Evolutionary conservation across 495 filamentous ascomycete genomes (phyloP).

Genomic region (Penicillium macrosclerotiorum): DNA sequence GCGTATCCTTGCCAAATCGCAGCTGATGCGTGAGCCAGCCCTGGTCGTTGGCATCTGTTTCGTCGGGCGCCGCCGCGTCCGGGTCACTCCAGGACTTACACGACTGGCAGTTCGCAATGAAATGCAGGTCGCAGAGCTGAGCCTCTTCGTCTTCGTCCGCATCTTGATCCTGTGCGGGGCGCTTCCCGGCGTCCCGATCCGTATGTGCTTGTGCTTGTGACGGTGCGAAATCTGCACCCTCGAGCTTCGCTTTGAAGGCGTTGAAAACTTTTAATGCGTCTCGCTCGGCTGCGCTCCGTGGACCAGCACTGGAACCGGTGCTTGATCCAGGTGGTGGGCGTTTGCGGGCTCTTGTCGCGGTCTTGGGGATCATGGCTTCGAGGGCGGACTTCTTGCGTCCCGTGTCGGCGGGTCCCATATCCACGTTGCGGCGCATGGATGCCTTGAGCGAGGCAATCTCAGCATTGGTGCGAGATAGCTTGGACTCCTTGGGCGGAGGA

Average conservation of each 20-base stretch:
- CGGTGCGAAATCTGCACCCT: slow-evolving; percentile 47
- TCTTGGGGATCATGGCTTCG: slow-evolving; percentile 82
- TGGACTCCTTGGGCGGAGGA: slow-evolving; percentile 52
- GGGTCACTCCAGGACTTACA: slow-evolving; percentile 69
- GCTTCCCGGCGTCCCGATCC: neutral
- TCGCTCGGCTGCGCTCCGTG: slow-evolving; percentile 52
- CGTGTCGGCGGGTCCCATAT: slow-evolving; percentile 53
- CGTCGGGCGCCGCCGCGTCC: slow-evolving; percentile 21
- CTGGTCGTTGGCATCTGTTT: slow-evolving; percentile 60
- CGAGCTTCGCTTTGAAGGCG: slow-evolving; percentile 76
- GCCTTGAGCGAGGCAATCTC: slow-evolving; percentile 89
- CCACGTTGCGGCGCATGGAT: slow-evolving; percentile 80
- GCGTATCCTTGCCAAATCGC: slow-evolving; percentile 81
- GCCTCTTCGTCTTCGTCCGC: slow-evolving; percentile 61
- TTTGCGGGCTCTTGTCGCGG: slow-evolving; percentile 75
- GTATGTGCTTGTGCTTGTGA: neutral
- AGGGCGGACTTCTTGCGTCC: slow-evolving; percentile 63
- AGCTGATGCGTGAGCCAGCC: slow-evolving; percentile 69
- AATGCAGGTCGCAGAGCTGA: slow-evolving; percentile 82
- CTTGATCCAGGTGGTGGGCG: slow-evolving; percentile 56
- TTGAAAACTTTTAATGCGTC: slow-evolving; percentile 65
- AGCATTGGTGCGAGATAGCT: slow-evolving; percentile 76
- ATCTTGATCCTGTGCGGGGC: slow-evolving; percentile 27
- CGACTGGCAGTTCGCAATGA: slow-evolving; percentile 89
- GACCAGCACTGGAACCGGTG: slow-evolving; percentile 23